Percentiles rank a stretch among this genome's conserved stretches.
Evolutionary conservation across 805 yeast genomes (phyloP).

Genomic region (Maudiozyma pseudohumilis): DNA sequence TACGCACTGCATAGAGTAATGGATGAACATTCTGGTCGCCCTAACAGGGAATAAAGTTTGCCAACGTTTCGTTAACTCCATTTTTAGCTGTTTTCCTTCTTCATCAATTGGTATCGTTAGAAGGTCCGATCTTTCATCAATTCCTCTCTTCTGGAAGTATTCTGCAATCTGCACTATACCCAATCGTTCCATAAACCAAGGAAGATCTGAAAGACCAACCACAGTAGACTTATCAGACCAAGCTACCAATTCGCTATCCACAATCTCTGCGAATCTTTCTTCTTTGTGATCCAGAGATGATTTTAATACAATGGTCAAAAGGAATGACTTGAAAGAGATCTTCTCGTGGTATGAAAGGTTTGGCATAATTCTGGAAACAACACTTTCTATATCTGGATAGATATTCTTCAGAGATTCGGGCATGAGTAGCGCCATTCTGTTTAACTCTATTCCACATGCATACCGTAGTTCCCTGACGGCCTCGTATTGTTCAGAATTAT

Average conservation of each 20-base stretch:
- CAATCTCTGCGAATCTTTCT: conserved; percentile 74
- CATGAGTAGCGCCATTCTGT: conserved; percentile 87
- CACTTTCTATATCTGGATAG: conserved; percentile 72
- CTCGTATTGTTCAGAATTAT: conserved; percentile 64
- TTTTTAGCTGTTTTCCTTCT: conserved; percentile 65
- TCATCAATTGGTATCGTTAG: conserved; percentile 82
- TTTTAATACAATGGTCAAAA: conserved; percentile 84
- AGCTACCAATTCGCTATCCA: conserved; percentile 83
- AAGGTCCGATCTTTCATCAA: conserved; percentile 65
- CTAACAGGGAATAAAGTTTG: conserved; percentile 88
- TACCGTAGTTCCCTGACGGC: conserved; percentile 78
- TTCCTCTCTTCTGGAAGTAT: conserved; percentile 75
- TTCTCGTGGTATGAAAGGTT: conserved; percentile 84
- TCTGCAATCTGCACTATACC: conserved; percentile 92
- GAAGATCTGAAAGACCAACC: conserved; percentile 79
- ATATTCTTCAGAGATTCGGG: conserved; percentile 82
- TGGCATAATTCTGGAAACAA: conserved; percentile 59
- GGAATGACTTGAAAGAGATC: conserved; percentile 86
- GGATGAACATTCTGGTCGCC: conserved; percentile 89
- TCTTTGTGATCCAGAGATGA: conserved; percentile 63
- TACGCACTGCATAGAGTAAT: conserved; percentile 87
- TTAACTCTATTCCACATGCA: conserved; percentile 89
- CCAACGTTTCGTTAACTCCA: conserved; percentile 83
- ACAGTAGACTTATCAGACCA: conserved; percentile 92
- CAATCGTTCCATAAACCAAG: conserved; percentile 96